Percentiles rank a stretch among this genome's conserved stretches.
phyloP scores from a whole-genome alignment of 768 basidiomycete genomes.

The Tephrocybe sp. region DNA sequence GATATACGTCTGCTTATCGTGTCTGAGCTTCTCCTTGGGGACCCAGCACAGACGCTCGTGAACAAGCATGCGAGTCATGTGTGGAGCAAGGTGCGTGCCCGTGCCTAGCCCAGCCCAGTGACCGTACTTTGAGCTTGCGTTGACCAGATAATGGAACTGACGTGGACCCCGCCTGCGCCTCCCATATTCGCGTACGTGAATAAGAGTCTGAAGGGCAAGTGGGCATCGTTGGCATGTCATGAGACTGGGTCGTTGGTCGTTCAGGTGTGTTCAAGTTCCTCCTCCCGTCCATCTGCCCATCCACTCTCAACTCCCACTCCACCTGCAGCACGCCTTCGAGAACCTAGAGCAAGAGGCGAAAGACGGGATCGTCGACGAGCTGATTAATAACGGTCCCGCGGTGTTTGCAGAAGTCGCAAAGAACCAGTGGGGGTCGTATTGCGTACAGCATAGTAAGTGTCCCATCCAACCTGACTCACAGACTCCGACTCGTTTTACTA shows the following conservation, averaged over 20 bases:
- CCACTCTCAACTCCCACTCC: slow-evolving; percentile 1
- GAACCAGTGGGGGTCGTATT: slow-evolving; percentile 89
- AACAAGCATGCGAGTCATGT: slow-evolving; percentile 92
- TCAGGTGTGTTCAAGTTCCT: slow-evolving; percentile 64
- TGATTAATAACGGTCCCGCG: slow-evolving; percentile 67
- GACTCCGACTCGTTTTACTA: neutral
- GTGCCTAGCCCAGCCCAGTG: neutral
- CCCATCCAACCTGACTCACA: neutral
- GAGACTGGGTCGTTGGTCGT: slow-evolving; percentile 89
- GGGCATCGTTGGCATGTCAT: slow-evolving; percentile 87
- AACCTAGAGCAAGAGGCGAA: slow-evolving; percentile 82
- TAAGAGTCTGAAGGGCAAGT: slow-evolving; percentile 82
- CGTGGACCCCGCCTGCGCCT: slow-evolving; percentile 83
- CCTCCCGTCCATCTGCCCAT: neutral
- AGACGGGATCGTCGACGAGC: slow-evolving; percentile 79
- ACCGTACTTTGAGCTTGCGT: too few relatives aligned
- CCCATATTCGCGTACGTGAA: slow-evolving; percentile 89
- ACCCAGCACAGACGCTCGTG: slow-evolving; percentile 82
- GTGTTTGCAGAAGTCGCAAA: slow-evolving; percentile 78
- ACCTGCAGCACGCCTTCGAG: slow-evolving; percentile 72
- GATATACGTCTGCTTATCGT: slow-evolving; percentile 82
- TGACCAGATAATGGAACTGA: slow-evolving; percentile 80
- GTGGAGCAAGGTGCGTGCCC: slow-evolving; percentile 71
- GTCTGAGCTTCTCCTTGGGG: slow-evolving; percentile 78
- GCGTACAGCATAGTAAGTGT: slow-evolving; percentile 76